Evolutionary conservation across 768 basidiomycete species (phyloP), one percentile per base, ranked within the genome.

Genomic region (Saitozyma podzolica): DNA sequence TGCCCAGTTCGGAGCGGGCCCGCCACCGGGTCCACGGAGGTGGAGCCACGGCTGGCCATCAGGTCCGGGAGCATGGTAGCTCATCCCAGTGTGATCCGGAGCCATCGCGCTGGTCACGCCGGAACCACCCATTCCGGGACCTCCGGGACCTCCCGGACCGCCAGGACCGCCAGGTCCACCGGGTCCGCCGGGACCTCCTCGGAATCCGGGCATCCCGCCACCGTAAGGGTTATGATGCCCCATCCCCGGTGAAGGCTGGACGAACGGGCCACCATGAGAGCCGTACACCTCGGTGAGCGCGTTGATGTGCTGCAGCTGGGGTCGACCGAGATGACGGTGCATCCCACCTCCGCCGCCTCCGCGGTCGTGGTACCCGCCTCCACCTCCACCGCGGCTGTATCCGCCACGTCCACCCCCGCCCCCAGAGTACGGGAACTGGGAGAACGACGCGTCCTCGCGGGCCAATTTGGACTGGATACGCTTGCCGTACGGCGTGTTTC

Each of bases 401-500:
- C 68, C 70, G 52, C 67, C 70, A 40, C 66, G 63, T 40, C 72
- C 68, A 11, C 63, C 64, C 7, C 68, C 69, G 43, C 63, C 59
- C 41, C 60, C 54, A 43, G 68, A 67, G 49, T 58, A 64, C 17
- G 43, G 48, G 19, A 56, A 54, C 41, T 63, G 68, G 55, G 67
- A 67, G 65, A 71, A 69, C 6, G 72, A 71, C 81, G 89, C 84
- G 71, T 91, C 90, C 81, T 95, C 93, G 61, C 95, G 91, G 81
- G 96, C 94, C 58, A 98, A 83, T 82, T 97, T 97, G 83, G 93
- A 94, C 81, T 97, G 95, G 74, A 99, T 99, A 50, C 96, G 88
- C 83, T 99, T 99, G 70, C 96, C 96, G 72, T 99, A 99, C 8
- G 96, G 96, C 9, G 96, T 99, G 82, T 99, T 99, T 74, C 96